These are phyloP conservation scores for Gynostemma pentaphyllum DNA, from an alignment of 306 rosid genomes.

Conservation along the genomic window DNA sequence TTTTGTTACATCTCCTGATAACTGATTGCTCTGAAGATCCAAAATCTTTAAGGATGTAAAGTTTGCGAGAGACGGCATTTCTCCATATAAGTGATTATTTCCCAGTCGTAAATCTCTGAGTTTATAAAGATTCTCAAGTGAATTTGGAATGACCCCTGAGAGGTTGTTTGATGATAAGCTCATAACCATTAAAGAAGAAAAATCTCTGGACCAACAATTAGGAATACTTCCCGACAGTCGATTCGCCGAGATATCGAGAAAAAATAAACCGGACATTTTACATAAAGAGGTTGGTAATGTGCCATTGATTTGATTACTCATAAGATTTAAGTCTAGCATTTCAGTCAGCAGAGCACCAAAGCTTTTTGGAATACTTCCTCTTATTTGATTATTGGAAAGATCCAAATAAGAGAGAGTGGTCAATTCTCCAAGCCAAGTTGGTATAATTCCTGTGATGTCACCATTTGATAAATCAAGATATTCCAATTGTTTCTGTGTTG, in stretches of 20 bases:
- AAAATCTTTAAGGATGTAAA: background rate
- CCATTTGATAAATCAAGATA: background rate
- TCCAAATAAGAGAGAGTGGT: background rate
- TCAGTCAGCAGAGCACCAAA: too few species aligned
- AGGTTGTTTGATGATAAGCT: background rate
- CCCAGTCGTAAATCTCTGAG: background rate
- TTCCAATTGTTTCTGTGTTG: background rate
- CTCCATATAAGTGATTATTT: background rate
- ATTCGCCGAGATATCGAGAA: constrained; percentile 1
- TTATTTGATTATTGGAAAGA: constrained; percentile 9
- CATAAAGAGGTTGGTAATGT: background rate
- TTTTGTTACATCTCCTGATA: background rate
- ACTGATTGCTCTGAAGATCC: constrained; percentile 6
- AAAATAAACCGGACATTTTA: fast-evolving
- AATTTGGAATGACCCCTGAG: constrained; percentile 2
- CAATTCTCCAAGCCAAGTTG: background rate
- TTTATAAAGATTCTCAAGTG: background rate
- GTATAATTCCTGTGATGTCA: background rate
- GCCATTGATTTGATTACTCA: background rate
- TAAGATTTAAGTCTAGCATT: background rate
- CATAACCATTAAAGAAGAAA: background rate
- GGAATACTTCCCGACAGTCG: background rate
- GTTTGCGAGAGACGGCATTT: constrained; percentile 6
- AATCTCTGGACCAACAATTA: background rate
- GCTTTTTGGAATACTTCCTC: background rate